A percentile compares a stretch with the other conserved stretches of the same genome.
Evolutionary conservation across 2,329 filamentous ascomycete genomes (phyloP).

Genomic region (Phialocephala sp.): DNA sequence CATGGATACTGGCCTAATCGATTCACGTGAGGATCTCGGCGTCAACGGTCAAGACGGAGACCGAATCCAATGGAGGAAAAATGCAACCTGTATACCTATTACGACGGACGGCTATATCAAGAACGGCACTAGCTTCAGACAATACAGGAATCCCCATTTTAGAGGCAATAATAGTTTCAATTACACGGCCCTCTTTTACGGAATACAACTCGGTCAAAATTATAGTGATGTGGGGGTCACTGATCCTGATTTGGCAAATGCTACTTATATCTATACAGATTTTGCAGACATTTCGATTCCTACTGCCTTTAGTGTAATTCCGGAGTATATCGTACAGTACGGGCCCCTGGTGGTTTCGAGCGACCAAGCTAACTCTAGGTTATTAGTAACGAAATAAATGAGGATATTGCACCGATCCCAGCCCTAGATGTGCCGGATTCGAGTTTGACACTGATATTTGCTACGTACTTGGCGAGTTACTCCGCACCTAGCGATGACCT

Average conservation of each 20-base stretch:
- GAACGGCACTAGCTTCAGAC: background rate
- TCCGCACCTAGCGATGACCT: background rate
- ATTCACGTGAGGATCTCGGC: background rate
- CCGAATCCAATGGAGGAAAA: background rate
- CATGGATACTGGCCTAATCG: background rate
- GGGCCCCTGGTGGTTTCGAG: background rate
- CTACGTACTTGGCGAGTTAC: background rate
- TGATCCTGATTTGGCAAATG: background rate
- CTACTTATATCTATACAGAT: background rate
- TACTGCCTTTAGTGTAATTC: background rate
- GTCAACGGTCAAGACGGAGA: background rate
- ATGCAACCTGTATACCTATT: background rate
- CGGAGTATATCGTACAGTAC: background rate
- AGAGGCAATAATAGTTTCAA: background rate
- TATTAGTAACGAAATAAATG: background rate
- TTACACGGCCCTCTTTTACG: slow-evolving; percentile 1
- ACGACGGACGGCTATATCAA: background rate
- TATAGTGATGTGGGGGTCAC: background rate
- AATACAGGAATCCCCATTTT: background rate
- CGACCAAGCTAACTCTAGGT: background rate
- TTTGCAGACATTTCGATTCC: background rate
- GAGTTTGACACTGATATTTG: background rate
- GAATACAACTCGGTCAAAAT: background rate
- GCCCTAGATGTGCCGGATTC: background rate
- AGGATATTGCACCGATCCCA: background rate